Evolutionary conservation across 768 basidiomycete genomes (phyloP), one percentile per base, ranked within the genome.

Genomic region (Wakefieldia striispora): DNA sequence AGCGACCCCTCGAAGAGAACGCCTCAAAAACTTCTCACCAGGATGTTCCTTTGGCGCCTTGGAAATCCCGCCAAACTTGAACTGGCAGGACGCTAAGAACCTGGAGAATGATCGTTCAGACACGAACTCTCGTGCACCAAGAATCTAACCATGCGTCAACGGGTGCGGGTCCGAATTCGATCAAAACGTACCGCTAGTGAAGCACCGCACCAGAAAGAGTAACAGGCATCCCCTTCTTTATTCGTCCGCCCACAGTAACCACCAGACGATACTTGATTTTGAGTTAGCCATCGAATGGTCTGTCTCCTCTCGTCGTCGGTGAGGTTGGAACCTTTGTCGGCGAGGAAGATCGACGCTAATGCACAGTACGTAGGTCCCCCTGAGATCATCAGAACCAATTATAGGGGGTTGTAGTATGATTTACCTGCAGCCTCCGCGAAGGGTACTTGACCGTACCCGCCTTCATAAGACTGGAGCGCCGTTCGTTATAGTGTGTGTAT

Each of bases 331-430:
- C 45, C 67, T 55, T 36, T 51, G 17, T 20, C 47, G 74, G 68
- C 43, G 74, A 91, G 76, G 47, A 80, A 65, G 12, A 95, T 74
- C 0, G 88, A 77, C 1, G 94, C 92, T 23, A 97, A 64, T 1
- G 90, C 88, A 57, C 90, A 95, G 68, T 97, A 98, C 1, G 95
- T 97, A 16, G 93, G 89, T 7, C 95, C 95, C 17, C 95, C 94
- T 93, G 19, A 17, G 17, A 4, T 21, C 19, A 33, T 53, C 19
- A 40, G 31, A 45, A 33, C 23, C 20, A 39, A 12, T 47, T n/a
- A 40, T 21, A 35, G n/a, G 16, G 23, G 39, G n/a, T 38, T 13
- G 20, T n/a, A 46, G 40, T 29, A 33, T 13, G 16, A 50, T 73
- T 17, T 47, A 89, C 92, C 94, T 67, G 93, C 84, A 4, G 94